Conservation (phyloP, 1,139 yeast genomes). For the Lodderomyces pseudojiufengensis region DNA sequence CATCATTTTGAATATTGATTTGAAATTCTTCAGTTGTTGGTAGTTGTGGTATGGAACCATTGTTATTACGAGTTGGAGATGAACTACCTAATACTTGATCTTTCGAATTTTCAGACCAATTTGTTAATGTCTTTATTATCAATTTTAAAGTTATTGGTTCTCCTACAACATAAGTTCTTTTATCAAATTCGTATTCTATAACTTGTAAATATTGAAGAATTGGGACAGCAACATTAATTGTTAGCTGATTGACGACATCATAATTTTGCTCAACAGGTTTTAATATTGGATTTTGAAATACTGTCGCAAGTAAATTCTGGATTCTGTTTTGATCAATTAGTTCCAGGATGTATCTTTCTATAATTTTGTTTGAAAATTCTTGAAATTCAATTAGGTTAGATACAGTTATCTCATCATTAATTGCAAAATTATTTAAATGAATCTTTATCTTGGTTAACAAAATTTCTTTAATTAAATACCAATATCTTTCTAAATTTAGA, state of each 20-base stretch:
- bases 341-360: slow-evolving; percentile 16
- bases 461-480: slow-evolving; percentile 24
- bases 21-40: slow-evolving; percentile 20
- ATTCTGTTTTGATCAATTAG: slow-evolving; percentile 15
- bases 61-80: slow-evolving; percentile 17
- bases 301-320: slow-evolving; percentile 12
- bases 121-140: slow-evolving; percentile 39
- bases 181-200: slow-evolving; percentile 41
- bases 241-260: slow-evolving; percentile 28
- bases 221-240: slow-evolving; percentile 53
- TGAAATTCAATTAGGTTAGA: slow-evolving; percentile 18
- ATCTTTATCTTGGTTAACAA: slow-evolving; percentile 26
- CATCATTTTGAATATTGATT: slow-evolving; percentile 32
- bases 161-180: slow-evolving; percentile 54
- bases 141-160: slow-evolving; percentile 52
- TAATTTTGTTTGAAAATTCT: slow-evolving; percentile 13
- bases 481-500: slow-evolving; percentile 15
- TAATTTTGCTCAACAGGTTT: background rate
- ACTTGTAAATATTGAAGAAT: slow-evolving; percentile 47
- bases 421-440: slow-evolving; percentile 38
- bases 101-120: slow-evolving; percentile 32
- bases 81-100: slow-evolving; percentile 25
- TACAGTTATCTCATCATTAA: slow-evolving; percentile 24
- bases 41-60: background rate
- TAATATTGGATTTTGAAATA: slow-evolving; percentile 6